Evolutionary conservation across 2,329 filamentous ascomycete genomes (phyloP).

Genomic region (Diaporthe sp.): DNA sequence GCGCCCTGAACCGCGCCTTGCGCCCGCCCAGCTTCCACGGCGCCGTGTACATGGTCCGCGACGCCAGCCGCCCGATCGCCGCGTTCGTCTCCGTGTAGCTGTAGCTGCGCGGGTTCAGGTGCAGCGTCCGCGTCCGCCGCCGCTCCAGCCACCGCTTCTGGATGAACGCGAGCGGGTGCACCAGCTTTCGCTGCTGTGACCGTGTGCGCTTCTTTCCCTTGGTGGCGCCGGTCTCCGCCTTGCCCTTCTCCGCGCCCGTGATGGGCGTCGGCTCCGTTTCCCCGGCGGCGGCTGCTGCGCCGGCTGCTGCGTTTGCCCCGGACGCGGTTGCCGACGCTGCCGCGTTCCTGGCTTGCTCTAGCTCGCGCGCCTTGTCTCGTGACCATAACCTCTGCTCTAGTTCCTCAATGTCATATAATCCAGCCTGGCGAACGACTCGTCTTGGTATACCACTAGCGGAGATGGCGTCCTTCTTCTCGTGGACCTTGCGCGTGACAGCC

Average conservation of each 20-base stretch:
- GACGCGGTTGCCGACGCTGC: constrained; percentile 25
- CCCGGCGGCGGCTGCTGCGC: constrained; percentile 2
- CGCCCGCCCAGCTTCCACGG: constrained; percentile 64
- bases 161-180: constrained; percentile 35
- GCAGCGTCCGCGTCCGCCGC: constrained; percentile 57
- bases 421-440: constrained; percentile 47
- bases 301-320: constrained; percentile 12
- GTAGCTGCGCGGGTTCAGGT: constrained; percentile 63
- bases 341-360: constrained; percentile 37
- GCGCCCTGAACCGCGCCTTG: constrained; percentile 59
- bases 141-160: constrained; percentile 44
- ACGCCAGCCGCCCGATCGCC: constrained; percentile 67
- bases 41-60: constrained; percentile 62
- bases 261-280: constrained; percentile 12
- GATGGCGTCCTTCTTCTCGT: constrained; percentile 48
- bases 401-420: constrained; percentile 32
- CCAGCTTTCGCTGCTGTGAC: constrained; percentile 31
- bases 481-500: constrained; percentile 55
- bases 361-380: constrained; percentile 39
- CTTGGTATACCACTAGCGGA: constrained; percentile 51
- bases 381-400: constrained; percentile 37
- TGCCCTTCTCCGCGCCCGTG: constrained; percentile 18
- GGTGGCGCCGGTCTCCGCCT: neutral
- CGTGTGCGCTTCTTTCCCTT: constrained; percentile 29
- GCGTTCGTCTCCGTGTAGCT: constrained; percentile 72